These are phyloP conservation scores for Colletotrichum sp. DNA, from an alignment of 2,329 filamentous ascomycete species.

Conservation along the genomic window DNA sequence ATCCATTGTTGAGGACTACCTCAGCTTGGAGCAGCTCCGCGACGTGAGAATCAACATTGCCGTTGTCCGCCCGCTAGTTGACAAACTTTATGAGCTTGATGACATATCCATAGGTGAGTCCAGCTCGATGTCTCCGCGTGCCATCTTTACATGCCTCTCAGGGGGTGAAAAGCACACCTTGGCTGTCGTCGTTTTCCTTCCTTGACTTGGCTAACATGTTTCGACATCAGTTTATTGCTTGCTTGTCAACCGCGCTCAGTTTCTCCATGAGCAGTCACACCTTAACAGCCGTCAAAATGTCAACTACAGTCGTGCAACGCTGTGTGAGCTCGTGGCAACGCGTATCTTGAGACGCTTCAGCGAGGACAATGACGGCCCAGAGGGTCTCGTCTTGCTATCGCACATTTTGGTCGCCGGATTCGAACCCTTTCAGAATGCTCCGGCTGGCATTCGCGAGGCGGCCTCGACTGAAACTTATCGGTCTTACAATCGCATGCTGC, in stretches of 20 bases:
- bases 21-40: conserved; percentile 76
- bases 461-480: conserved; percentile 55
- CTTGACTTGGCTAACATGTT: background rate
- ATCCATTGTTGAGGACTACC: conserved; percentile 66
- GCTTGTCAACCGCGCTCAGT: conserved; percentile 81
- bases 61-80: conserved; percentile 81
- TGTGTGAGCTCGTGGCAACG: conserved; percentile 82
- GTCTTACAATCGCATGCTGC: conserved; percentile 65
- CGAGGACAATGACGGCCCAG: conserved; percentile 74
- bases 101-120: conserved; percentile 76
- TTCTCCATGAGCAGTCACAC: conserved; percentile 77
- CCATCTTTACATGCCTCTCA: background rate
- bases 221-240: conserved; percentile 73
- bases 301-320: conserved; percentile 75
- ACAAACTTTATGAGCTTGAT: conserved; percentile 78
- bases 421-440: conserved; percentile 84
- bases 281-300: conserved; percentile 82
- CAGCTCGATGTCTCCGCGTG: background rate
- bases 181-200: background rate
- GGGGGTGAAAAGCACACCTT: background rate
- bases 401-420: conserved; percentile 85
- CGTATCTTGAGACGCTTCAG: conserved; percentile 80
- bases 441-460: conserved; percentile 66
- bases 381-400: conserved; percentile 74
- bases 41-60: conserved; percentile 83